Evolutionary conservation across 2,329 filamentous ascomycete species (phyloP), one percentile per base, ranked within the genome.

Genomic region (Colletotrichum falcatum): DNA sequence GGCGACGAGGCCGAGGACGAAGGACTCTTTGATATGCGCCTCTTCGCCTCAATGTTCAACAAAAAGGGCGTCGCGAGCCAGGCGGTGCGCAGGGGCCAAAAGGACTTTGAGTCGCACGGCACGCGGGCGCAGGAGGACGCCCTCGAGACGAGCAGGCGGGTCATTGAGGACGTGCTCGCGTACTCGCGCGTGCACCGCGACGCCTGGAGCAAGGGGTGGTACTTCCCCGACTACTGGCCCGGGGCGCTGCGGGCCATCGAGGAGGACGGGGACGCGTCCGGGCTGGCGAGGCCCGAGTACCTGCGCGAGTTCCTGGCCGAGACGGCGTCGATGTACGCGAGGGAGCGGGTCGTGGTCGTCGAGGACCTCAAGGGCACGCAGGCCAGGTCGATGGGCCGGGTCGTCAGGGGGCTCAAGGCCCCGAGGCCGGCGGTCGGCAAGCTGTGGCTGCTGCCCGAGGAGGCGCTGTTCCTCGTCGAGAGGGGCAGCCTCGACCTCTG

Each of bases 101-200:
- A 99, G 81, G 96, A 99, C 83, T 99, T 98, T 79, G 96, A 98
- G 82, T 91, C 93, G 35, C 94, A 98, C 81, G 93, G 93, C 58
- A 98, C 96, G 2, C 88, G 89, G 39, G 89, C 93, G 39, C 96
- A 99, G 81, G 90, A 91, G 74, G 87, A 88, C 66, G 89, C 91
- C 11, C 90, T 99, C 61, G 92, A 94, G 77, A 89, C 92, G 56
- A 97, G 94, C 72, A 90, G 95, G 65, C 86, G 88, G 74, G 95
- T 95, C 26, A 96, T 99, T 92, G 93, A 97, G 80, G 91, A 94
- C 75, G 95, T 95, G 2, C 86, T 98, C 65, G 87, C 90, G 61
- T 92, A 92, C 79, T 92, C 92, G 59, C 89, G 95, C 60, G 85
- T 92, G 35, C 94, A 97, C 78, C 83, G 86, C n/a, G 92, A 90